phyloP scores from a whole-genome alignment of 129 eudicot species.

The Artemisia argyi region DNA sequence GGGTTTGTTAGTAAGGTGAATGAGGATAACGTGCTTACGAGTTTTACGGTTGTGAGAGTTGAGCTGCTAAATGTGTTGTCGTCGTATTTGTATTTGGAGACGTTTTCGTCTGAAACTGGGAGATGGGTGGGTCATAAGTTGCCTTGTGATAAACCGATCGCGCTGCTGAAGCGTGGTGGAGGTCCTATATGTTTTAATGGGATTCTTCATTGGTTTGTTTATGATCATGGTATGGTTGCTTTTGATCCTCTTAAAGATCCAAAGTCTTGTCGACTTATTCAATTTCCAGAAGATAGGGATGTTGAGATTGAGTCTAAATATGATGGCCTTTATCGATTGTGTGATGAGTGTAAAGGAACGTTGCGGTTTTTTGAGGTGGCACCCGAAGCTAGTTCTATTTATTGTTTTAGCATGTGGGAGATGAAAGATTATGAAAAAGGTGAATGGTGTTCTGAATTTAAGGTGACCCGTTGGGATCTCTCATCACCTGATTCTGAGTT shows the following conservation, averaged over 20 bases:
- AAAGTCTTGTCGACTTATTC: constrained; percentile 27
- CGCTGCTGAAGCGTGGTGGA: constrained; percentile 45
- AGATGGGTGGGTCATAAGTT: constrained; percentile 40
- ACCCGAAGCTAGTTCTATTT: constrained; percentile 23
- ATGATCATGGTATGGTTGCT: constrained; percentile 53
- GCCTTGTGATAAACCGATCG: constrained; percentile 29
- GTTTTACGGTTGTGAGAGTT: constrained; percentile 44
- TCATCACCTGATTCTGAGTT: constrained; percentile 38
- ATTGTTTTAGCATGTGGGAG: constrained; percentile 53
- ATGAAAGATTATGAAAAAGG: constrained; percentile 46
- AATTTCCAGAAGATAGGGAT: constrained; percentile 38
- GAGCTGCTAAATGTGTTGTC: constrained; percentile 29
- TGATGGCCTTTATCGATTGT: constrained; percentile 49
- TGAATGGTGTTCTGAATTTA: constrained; percentile 42
- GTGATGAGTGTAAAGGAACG: constrained; percentile 42
- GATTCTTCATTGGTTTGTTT: constrained; percentile 48
- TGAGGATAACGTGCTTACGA: constrained; percentile 37
- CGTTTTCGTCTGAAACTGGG: constrained; percentile 48
- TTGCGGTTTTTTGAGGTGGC: constrained; percentile 45
- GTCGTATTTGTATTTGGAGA: constrained; percentile 34
- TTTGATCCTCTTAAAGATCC: constrained; percentile 40
- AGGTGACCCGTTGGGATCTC: constrained; percentile 49
- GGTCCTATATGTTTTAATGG: constrained; percentile 47
- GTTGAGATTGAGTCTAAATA: constrained; percentile 30
- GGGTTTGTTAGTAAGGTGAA: constrained; percentile 45